Conservation (phyloP, 2,329 filamentous ascomycete species). For the Nemania sp. region DNA sequence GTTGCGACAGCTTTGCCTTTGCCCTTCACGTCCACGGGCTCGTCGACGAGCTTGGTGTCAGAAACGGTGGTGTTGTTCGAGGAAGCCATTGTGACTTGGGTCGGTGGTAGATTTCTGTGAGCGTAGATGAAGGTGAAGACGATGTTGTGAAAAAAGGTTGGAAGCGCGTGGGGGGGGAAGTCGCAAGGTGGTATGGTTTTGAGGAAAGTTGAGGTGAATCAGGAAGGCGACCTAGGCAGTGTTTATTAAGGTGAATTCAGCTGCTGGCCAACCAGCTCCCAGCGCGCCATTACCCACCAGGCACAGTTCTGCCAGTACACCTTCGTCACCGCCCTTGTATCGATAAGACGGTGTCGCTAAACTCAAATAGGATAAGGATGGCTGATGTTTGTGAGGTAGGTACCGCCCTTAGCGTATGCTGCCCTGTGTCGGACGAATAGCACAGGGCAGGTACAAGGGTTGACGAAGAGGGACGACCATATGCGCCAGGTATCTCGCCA, state of each 20-base stretch:
- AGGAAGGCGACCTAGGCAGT: conserved; percentile 28
- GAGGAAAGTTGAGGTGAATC: conserved; percentile 29
- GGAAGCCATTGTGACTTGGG: conserved; percentile 50
- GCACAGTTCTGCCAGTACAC: conserved; percentile 16
- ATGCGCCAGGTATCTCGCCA: neutral
- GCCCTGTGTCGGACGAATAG: too few species aligned
- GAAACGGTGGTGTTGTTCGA: conserved; percentile 56
- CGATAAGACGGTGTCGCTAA: conserved; percentile 18
- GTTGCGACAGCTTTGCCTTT: conserved; percentile 79
- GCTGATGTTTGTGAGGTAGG: neutral
- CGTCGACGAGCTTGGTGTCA: conserved; percentile 49
- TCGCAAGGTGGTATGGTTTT: conserved; percentile 33
- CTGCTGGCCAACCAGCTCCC: conserved; percentile 29
- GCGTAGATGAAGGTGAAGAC: conserved; percentile 3
- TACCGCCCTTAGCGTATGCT: neutral
- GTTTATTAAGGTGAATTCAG: conserved; percentile 37
- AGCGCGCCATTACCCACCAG: conserved; percentile 20
- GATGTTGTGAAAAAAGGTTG: neutral
- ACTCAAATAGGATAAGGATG: neutral
- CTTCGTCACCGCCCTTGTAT: conserved; percentile 22
- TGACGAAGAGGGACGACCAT: neutral
- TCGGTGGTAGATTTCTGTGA: neutral
- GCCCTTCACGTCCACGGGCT: conserved; percentile 67
- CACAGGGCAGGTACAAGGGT: neutral
- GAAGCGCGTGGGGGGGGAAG: conserved; percentile 18